Percentiles rank a stretch among this genome's conserved stretches.
Evolutionary conservation across 306 rosid genomes (phyloP).

Genomic region (Leucaena leucocephala): DNA sequence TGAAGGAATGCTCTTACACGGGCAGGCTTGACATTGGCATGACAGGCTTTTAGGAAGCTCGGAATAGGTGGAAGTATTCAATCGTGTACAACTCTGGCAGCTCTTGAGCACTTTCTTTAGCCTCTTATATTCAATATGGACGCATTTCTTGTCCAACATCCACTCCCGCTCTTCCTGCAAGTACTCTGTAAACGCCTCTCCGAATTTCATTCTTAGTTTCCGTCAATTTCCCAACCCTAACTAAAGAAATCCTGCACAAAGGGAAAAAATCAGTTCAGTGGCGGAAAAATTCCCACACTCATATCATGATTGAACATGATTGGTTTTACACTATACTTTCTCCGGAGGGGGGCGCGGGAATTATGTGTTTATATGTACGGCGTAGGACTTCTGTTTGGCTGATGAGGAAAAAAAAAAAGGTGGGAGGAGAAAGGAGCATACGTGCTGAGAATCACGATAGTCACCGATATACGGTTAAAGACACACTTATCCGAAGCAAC

Average conservation of each 20-base stretch:
- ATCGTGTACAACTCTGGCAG: conserved; percentile 54
- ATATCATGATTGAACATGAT: neutral
- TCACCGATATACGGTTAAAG: neutral
- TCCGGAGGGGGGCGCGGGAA: neutral
- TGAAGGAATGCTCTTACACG: conserved; percentile 47
- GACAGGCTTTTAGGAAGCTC: conserved; percentile 15
- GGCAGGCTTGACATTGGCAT: conserved; percentile 74
- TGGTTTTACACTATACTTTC: neutral
- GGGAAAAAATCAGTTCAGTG: neutral
- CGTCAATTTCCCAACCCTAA: conserved; percentile 43
- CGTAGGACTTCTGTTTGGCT: neutral
- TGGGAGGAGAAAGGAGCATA: neutral
- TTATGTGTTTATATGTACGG: neutral
- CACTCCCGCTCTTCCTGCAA: conserved; percentile 62
- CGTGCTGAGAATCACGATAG: neutral
- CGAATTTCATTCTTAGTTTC: conserved; percentile 70
- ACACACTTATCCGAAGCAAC: neutral
- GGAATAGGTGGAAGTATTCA: conserved; percentile 31
- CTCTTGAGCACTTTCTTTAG: conserved; percentile 82
- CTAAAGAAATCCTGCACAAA: neutral
- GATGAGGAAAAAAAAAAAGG: conserved; percentile 10
- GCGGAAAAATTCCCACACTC: neutral
- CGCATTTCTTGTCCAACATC: conserved; percentile 59
- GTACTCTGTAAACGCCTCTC: conserved; percentile 64
- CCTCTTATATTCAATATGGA: conserved; percentile 70